A percentile compares a stretch with the other conserved stretches of the same genome.
Conservation (phyloP, 1,284 basidiomycete species). For the Puccinia brachypodii region DNA sequence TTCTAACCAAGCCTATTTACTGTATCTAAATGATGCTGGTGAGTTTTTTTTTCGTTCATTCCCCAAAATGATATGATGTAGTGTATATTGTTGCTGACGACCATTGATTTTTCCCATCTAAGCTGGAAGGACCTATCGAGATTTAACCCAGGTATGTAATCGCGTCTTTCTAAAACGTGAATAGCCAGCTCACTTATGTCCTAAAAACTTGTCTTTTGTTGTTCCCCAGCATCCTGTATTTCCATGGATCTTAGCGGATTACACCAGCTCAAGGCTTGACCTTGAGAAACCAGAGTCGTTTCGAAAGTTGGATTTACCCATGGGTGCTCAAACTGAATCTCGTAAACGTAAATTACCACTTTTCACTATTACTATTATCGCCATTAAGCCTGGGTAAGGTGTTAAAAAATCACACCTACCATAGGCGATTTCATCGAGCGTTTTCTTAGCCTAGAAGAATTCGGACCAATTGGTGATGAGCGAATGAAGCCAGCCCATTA, state of each 20-base stretch:
- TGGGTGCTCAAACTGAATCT: conserved; percentile 80
- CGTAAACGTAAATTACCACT: conserved; percentile 58
- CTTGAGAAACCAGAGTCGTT: conserved; percentile 68
- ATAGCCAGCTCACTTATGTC: background rate
- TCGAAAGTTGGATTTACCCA: conserved; percentile 79
- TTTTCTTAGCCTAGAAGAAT: conserved; percentile 70
- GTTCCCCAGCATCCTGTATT: conserved; percentile 70
- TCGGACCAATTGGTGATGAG: conserved; percentile 80
- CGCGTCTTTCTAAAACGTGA: conserved; percentile 67
- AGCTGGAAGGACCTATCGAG: conserved; percentile 46
- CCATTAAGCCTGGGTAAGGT: too few species aligned
- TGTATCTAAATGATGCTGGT: conserved; percentile 46
- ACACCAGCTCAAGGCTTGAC: conserved; percentile 73
- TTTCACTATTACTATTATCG: background rate
- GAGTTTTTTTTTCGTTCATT: background rate
- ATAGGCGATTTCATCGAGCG: conserved; percentile 61
- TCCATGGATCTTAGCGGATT: conserved; percentile 85
- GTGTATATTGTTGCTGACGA: background rate
- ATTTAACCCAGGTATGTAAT: conserved; percentile 41
- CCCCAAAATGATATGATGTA: background rate
- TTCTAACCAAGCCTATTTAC: conserved; percentile 42
- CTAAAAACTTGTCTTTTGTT: conserved; percentile 5
- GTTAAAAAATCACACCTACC: background rate
- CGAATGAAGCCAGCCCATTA: conserved; percentile 50
- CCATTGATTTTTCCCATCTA: background rate